phyloP scores from a whole-genome alignment of 2,329 filamentous ascomycete species.

The Blastomyces gilchristii region DNA sequence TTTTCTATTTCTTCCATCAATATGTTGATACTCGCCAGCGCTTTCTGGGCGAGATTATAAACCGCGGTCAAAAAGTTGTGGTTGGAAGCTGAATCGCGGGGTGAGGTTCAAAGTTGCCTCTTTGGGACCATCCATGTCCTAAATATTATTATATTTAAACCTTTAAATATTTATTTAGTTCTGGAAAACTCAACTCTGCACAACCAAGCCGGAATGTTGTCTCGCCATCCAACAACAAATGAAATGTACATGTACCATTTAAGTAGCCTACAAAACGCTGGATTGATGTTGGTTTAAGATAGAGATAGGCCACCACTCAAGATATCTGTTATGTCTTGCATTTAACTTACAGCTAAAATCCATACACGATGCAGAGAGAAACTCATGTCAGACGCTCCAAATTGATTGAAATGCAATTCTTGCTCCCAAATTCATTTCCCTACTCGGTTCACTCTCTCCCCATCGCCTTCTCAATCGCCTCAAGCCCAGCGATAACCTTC shows the following conservation, averaged over 20 bases:
- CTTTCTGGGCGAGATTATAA: background rate
- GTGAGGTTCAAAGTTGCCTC: constrained; percentile 1
- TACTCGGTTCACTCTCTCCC: constrained; percentile 13
- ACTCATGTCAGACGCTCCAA: background rate
- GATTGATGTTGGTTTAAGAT: background rate
- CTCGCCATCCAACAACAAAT: background rate
- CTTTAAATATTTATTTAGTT: background rate
- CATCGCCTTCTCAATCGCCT: constrained; percentile 26
- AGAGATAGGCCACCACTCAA: background rate
- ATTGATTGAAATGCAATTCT: background rate
- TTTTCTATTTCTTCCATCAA: background rate
- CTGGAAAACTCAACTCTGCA: background rate
- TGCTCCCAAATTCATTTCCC: background rate
- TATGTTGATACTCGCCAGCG: background rate
- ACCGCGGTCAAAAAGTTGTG: background rate
- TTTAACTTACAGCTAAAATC: background rate
- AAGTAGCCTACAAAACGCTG: background rate
- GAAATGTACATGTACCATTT: background rate
- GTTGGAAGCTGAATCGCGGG: background rate
- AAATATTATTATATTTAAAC: no score
- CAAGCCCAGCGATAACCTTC: constrained; percentile 36
- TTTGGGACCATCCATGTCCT: background rate
- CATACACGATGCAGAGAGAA: background rate
- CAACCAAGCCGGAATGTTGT: background rate
- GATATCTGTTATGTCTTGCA: background rate